Evolutionary conservation across 2,329 filamentous ascomycete species (phyloP), one percentile per base, ranked within the genome.

Genomic region (Xylariaceae sp.): DNA sequence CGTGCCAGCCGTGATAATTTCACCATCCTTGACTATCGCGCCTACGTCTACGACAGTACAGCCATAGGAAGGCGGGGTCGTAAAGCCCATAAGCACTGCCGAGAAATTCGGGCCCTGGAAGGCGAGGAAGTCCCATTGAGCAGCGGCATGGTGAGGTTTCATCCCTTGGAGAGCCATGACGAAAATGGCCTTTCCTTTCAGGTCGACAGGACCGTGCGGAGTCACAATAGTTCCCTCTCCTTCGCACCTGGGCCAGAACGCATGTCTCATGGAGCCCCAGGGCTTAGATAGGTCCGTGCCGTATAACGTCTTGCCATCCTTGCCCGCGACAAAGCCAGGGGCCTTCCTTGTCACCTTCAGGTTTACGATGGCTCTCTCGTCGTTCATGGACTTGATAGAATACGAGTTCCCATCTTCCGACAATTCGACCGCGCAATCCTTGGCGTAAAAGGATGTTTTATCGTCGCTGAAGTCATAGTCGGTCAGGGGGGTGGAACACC

Each of bases 121-220:
- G 66, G 89, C 79, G 64, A 78, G 74, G 69, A 96, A 98, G 66
- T 92, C 95, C 92, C 92, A 98, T 48, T 77, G 80, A 19, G 85
- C 81, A 46, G 90, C 89, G 43, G 88, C 85, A 61, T 98, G 94
- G 64, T 98, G 92, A 28, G 92, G 92, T 75, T 98, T 98, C 90
- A 97, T 97, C 61, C 89, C 92, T 68, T 97, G 92, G 35, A 97
- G 69, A 28, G 88, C 89, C 62, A 92, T 84, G 50, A 83, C 73
- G 66, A 88, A 90, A 55, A 94, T 70, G 21, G 81, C 88, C 47
- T 73, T 78, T 41, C 90, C 90, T 56, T 78, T 83, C 62, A 95
- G 81, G 61, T 95, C 83, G 46, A 95, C 72, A 26, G 84, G 78
- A 33, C 88, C 87, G 23, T 87, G 80, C 54, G 85, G 76, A 44